Evolutionary conservation across 2,329 filamentous ascomycete species (phyloP).

Genomic region (Fusarium sp.): DNA sequence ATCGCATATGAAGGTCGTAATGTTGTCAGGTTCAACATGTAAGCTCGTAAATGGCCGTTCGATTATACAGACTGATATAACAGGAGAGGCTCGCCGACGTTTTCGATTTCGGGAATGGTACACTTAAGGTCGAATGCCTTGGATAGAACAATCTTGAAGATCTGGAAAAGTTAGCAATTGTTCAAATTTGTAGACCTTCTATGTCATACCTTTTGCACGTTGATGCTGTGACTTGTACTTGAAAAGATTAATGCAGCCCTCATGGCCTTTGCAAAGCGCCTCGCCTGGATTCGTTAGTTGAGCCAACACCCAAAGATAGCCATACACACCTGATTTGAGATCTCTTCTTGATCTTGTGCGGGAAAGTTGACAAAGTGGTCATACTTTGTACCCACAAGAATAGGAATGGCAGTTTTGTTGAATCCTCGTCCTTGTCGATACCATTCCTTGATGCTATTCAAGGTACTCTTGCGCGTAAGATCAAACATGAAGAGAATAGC

Average conservation of each 20-base stretch:
- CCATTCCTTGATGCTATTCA: constrained; percentile 99
- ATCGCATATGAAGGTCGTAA: constrained; percentile 29
- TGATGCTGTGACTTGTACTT: constrained; percentile 99
- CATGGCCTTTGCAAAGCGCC: constrained; percentile 98
- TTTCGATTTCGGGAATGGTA: constrained; percentile 98
- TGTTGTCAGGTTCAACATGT: constrained; percentile 41
- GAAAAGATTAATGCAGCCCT: constrained; percentile 97
- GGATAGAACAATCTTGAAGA: constrained; percentile 99
- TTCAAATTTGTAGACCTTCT: accelerated
- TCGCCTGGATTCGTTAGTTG: constrained; percentile 69
- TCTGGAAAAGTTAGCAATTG: constrained; percentile 63
- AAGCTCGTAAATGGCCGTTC: constrained; percentile 31
- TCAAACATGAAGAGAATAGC: constrained; percentile 99
- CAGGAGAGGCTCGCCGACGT: constrained; percentile 93
- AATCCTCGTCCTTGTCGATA: constrained; percentile 97
- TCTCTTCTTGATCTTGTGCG: constrained; percentile 96
- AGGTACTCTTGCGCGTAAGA: constrained; percentile 94
- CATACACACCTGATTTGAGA: constrained; percentile 83
- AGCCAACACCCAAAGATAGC: not conserved
- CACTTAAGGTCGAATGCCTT: constrained; percentile 99
- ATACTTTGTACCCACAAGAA: constrained; percentile 97
- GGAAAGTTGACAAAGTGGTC: constrained; percentile 99
- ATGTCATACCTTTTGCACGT: constrained; percentile 85
- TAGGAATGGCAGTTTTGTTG: constrained; percentile 99
- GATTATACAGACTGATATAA: constrained; percentile 77